Base-by-base conservation (phyloP, 2,329 filamentous ascomycete species). In the Macrophomina phaseolina region DNA sequence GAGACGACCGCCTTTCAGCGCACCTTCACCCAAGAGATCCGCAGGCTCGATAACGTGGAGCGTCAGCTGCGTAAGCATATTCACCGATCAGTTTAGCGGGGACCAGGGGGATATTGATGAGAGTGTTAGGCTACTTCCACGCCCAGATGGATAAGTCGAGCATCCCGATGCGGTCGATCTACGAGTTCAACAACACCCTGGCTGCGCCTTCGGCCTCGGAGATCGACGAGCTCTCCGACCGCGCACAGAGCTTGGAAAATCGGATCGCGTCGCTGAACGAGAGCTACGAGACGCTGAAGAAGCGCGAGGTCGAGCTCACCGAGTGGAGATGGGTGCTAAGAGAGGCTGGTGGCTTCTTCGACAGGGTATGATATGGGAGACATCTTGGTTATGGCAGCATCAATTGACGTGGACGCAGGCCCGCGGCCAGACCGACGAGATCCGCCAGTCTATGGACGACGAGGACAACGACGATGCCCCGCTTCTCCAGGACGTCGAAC, bases 241-340 rank as follows among this genome's bases (percentile, higher is more conserved):
- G 94, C 74, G 92, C 93, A 78, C 92, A 98, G 81, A 91, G 89
- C 80, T 86, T 99, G 66, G 95, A 99, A 81, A 92, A 96, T 82
- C 89, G 95, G 69, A 89, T 99, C 71, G 90, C 89, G 67, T 94
- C 94, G 71, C 83, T 99, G 69, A 98, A 98, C 78, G 95, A 98
- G 77, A 98, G 94, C 83, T 98, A 99, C 81, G 95, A 99, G 83
- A 97, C 93, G 16, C 82, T 99, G 79, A 98, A 98, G 87, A 97
- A 95, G 84, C 90, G 94, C 67, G 95, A 98, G 83, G 92, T 97
- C 68, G 95, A 99, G 79, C 85, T 99, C 74, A 97, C 92, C 11
- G 95, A 99, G 82, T 98, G 95, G 95, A 91, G 96, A 75, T 98
- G 94, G 93, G 96, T 99, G 62, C 82, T 99, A 67, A 90, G 93